Base-by-base conservation (phyloP, 352 stramenopile species). In the Globisporangium polare region DNA sequence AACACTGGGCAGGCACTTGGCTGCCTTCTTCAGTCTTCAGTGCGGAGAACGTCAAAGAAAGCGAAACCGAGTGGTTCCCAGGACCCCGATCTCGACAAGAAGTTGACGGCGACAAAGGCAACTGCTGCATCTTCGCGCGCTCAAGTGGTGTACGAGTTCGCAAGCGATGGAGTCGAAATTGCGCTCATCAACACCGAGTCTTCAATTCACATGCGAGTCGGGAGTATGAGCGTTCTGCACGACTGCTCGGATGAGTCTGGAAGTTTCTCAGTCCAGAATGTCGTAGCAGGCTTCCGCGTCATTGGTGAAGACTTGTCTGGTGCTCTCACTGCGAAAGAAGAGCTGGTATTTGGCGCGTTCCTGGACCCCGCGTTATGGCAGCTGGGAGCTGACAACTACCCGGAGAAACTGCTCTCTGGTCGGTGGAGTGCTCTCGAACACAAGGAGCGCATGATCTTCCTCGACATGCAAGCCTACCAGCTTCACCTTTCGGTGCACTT, bases 391-490 rank as follows among this genome's bases (percentile, higher is more conserved):
- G 80, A 89, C 17, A 93, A 88, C 27, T 86, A 86, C 39, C 78
- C 80, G 15, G 80, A 92, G 24, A 90, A 88, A 35, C 33, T 92
- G 7, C 47, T 94, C 42, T 75, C 75, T 42, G 75, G 72, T 37
- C 66, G 78, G 10, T 94, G 85, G 85, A 74, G 66, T 50, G 71
- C 71, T 51, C 65, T 66, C 10, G 60, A 74, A 7, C 22, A 31
- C 6, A 62, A 60, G 1, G 75, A 88, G 37, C 60, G 68, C 41
- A 83, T 71, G 5, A 35, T 83, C 4, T 90, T 92, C 39, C 50
- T 94, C 42, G 83, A 94, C 53, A 59, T 92, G 0, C 86, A 92
- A 71, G 73, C 77, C 3, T 78, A 80, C 42, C 86, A 94, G 61
- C 59, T 80, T 39, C 81, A 94, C 55, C 17, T 90, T 27, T 92